Base-by-base conservation (phyloP, 2,329 filamentous ascomycete species). In the Stachybotrys elegans region DNA sequence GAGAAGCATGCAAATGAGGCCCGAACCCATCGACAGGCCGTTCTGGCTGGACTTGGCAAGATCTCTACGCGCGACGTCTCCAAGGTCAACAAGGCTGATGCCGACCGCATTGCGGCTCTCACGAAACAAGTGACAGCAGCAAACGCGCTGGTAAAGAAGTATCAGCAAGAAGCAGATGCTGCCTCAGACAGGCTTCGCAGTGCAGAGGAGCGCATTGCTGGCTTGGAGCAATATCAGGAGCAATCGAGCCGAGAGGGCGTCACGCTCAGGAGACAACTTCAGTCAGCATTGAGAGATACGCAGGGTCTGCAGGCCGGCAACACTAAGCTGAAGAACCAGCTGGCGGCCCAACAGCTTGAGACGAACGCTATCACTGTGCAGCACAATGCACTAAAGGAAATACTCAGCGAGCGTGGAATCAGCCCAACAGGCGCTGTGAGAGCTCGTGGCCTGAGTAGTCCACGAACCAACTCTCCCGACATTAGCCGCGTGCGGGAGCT, bases 141-240 rank as follows among this genome's bases (percentile, higher is more conserved):
- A 14, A 94, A 88, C 56, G 75, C 74, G 2, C 70, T 97, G 61
- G 89, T 91, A 22, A 87, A 86, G 63, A 89, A 89, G 58, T 95
- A 95, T 55, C 90, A 96, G 62, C 77, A 84, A 48, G 91, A 94
- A 47, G 92, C 91, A 1, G 89, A 98, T 62, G 70, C 76, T 21
- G 90, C 91, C 4, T 86, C 89, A 0, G 90, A 96, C 59, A 94
- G 91, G 61, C 75, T 98, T 43, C 86, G 93, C 43, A 86, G 86
- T 46, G 93, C 93, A 4, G 94, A 98, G 67, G 94, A 97, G 69
- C 84, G 93, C 34, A 97, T 98, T 62, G 94, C 93, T 5, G 93
- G 93, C 6, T 77, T 98, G 4, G 93, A 98, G 64, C 88, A 90
- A 22, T 97, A 97, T 63, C 93, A 98, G 67, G 93, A 98, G 61